phyloP scores from a whole-genome alignment of 345 rosid species.

The Populus nigra region DNA sequence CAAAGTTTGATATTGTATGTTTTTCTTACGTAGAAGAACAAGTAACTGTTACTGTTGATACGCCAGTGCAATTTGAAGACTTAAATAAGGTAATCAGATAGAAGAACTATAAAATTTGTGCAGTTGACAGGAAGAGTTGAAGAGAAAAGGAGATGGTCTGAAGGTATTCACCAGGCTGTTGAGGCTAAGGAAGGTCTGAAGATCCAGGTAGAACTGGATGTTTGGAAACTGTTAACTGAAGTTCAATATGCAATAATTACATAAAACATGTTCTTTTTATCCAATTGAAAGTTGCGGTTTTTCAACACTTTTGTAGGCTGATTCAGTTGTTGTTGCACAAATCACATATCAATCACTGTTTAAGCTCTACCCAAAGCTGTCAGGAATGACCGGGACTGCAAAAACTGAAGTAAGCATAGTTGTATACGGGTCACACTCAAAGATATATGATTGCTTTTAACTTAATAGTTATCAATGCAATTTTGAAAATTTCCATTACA shows the following conservation, averaged over 20 bases:
- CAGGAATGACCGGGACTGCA: constrained; percentile 99
- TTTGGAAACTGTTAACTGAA: constrained; percentile 12
- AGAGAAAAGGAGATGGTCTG: constrained; percentile 97
- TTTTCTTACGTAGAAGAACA: not conserved
- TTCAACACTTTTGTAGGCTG: constrained; percentile 53
- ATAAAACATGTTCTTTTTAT: not conserved
- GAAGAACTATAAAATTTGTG: constrained; percentile 14
- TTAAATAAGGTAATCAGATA: not conserved
- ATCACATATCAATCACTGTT: constrained; percentile 94
- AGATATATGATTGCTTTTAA: not conserved
- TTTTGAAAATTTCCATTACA: constrained; percentile 2
- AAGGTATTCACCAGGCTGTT: constrained; percentile 95
- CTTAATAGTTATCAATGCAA: constrained; percentile 3
- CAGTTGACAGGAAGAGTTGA: constrained; percentile 98
- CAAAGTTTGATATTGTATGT: not conserved
- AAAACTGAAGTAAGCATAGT: constrained; percentile 76
- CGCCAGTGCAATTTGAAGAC: not conserved
- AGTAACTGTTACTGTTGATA: not conserved
- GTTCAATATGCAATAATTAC: constrained; percentile 7
- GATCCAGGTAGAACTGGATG: constrained; percentile 56
- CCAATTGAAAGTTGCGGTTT: constrained; percentile 9
- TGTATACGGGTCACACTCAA: not conserved
- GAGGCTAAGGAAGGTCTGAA: constrained; percentile 96
- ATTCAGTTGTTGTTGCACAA: constrained; percentile 94
- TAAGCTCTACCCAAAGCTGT: constrained; percentile 92